Evolutionary conservation across 2,329 filamentous ascomycete species (phyloP).

Genomic region (Clarireedia sp.): DNA sequence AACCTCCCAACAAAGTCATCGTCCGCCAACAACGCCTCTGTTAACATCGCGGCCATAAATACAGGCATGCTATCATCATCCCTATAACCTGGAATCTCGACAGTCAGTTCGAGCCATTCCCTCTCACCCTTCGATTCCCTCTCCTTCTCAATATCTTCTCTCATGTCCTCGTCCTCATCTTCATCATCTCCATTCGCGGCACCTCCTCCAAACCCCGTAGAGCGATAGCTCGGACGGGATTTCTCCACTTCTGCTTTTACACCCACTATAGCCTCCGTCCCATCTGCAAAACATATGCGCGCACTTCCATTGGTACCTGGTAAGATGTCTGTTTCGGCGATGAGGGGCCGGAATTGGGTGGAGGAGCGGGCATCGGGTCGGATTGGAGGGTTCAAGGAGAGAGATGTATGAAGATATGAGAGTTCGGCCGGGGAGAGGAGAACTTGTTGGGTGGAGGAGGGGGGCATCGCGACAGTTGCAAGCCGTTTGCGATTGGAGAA

Average conservation of each 20-base stretch:
- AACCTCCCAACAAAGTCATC: slow-evolving; percentile 62
- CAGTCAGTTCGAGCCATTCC: slow-evolving; percentile 78
- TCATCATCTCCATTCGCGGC: slow-evolving; percentile 27
- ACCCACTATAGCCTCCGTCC: slow-evolving; percentile 90
- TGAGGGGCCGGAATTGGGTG: slow-evolving; percentile 82
- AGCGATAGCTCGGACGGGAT: slow-evolving; percentile 36
- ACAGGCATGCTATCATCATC: slow-evolving; percentile 88
- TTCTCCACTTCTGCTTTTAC: slow-evolving; percentile 91
- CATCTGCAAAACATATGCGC: slow-evolving; percentile 87
- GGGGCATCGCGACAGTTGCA: slow-evolving; percentile 40
- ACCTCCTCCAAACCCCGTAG: slow-evolving; percentile 21
- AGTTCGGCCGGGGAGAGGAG: slow-evolving; percentile 93
- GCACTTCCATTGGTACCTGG: slow-evolving; percentile 88
- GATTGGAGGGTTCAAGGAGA: slow-evolving; percentile 73
- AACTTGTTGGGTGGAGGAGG: slow-evolving; percentile 48
- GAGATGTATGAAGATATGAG: slow-evolving; percentile 85
- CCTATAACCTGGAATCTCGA: slow-evolving; percentile 83
- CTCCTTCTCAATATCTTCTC: slow-evolving; percentile 27
- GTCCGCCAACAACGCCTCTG: slow-evolving; percentile 73
- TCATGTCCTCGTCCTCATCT: slow-evolving; percentile 34
- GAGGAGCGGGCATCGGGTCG: slow-evolving; percentile 78
- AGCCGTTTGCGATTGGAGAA: neutral
- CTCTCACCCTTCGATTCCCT: slow-evolving; percentile 43
- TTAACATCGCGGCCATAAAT: slow-evolving; percentile 80
- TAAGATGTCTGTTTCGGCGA: slow-evolving; percentile 83